Evolutionary conservation across 768 basidiomycete genomes (phyloP), one percentile per base, ranked within the genome.

Genomic region (Termitomyces eurrhizus): DNA sequence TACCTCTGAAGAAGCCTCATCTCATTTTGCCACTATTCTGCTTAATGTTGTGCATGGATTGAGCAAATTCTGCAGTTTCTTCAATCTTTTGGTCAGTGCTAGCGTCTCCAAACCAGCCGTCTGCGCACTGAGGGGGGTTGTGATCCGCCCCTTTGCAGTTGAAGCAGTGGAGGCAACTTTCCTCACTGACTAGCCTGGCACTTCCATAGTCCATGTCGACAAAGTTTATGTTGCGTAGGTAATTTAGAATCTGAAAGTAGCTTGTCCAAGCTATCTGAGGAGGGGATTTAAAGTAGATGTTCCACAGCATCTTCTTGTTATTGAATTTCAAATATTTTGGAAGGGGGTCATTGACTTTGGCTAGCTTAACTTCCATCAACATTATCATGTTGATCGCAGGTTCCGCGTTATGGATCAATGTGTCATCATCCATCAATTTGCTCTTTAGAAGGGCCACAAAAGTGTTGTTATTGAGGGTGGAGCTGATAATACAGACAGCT

Each of bases 21-120:
- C 11, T 0, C 7, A 0, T 42, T 6, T 42, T 6, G 0, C 7
- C n/a, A 2, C 2, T 41, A n/a, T n/a, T n/a, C n/a, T n/a, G n/a
- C n/a, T n/a, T n/a, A n/a, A n/a, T n/a, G n/a, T n/a, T n/a, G n/a
- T n/a, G n/a, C n/a, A n/a, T n/a, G 6, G 16, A 18, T 18, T 2
- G 1, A 0, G 41, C 42, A 3, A 42, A n/a, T n/a, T n/a, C n/a
- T n/a, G n/a, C n/a, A n/a, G n/a, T n/a, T n/a, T n/a, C n/a, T n/a
- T n/a, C n/a, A n/a, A n/a, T n/a, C n/a, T n/a, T 18, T n/a, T 8
- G 42, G 4, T 24, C 11, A 0, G 4, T 4, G 1, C 24, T 6
- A 1, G 8, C 12, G 5, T n/a, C n/a, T 42, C 7, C n/a, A 1
- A 4, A 0, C n/a, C n/a, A 42, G 4, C 42, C n/a, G 4, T 21